These are phyloP conservation scores for Euphorbia pulcherrima DNA, from an alignment of 345 rosid genomes.

Conservation along the genomic window DNA sequence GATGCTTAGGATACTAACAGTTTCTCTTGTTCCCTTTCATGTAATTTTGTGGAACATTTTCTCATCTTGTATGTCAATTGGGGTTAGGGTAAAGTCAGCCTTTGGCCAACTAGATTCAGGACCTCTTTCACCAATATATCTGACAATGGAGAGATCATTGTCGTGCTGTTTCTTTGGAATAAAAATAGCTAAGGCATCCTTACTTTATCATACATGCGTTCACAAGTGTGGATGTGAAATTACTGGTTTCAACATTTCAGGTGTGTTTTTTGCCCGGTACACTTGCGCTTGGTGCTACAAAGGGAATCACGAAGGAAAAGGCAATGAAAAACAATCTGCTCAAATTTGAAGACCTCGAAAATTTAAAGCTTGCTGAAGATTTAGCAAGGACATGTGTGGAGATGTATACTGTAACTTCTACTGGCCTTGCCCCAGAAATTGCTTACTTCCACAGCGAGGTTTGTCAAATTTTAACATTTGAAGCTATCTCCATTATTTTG, in stretches of 20 bases:
- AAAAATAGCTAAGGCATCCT: not conserved
- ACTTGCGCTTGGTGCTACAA: constrained; percentile 96
- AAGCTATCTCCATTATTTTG: not conserved
- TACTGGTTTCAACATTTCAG: constrained; percentile 29
- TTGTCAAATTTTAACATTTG: constrained; percentile 18
- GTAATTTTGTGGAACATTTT: not conserved
- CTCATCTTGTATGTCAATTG: no score
- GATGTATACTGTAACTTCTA: constrained; percentile 90
- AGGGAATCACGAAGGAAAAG: constrained; percentile 72
- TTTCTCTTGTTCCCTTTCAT: not conserved
- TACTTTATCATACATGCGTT: not conserved
- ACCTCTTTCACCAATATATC: not conserved
- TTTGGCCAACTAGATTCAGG: no score
- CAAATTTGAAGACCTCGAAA: constrained; percentile 81
- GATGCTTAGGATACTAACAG: not conserved
- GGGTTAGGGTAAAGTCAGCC: not conserved
- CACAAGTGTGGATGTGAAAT: constrained; percentile 2
- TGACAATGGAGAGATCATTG: not conserved
- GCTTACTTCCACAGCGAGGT: constrained; percentile 93
- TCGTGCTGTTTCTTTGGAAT: not conserved
- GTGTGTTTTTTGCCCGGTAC: constrained; percentile 94
- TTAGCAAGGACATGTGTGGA: constrained; percentile 86
- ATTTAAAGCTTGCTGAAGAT: constrained; percentile 92
- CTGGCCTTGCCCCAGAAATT: constrained; percentile 97
- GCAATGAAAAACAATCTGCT: constrained; percentile 78